Conservation (phyloP, 345 rosid genomes). For the Rhizophora mangle region DNA sequence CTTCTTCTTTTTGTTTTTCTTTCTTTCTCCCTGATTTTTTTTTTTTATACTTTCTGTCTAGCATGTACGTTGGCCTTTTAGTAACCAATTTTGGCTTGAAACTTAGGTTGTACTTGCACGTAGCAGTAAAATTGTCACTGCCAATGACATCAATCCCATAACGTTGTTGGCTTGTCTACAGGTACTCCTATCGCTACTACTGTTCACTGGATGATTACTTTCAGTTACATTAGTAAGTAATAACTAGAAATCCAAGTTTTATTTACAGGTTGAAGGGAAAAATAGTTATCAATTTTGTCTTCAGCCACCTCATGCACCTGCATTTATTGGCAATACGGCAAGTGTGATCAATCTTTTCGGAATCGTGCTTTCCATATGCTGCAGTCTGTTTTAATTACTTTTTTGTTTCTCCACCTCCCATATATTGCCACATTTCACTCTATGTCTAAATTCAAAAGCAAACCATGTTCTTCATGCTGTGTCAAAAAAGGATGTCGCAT, state of each 20-base stretch:
- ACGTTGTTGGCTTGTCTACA: conserved; percentile 76
- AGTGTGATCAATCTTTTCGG: conserved; percentile 16
- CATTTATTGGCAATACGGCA: conserved; percentile 92
- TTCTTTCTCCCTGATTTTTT: too few relatives aligned
- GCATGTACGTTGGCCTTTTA: neutral
- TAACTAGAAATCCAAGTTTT: neutral
- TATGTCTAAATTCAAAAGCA: neutral
- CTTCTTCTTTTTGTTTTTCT: too few relatives aligned
- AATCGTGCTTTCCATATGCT: neutral
- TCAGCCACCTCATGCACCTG: conserved; percentile 85
- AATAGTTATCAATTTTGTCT: conserved; percentile 85
- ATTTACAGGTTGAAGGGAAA: conserved; percentile 65
- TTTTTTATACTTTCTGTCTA: too few relatives aligned
- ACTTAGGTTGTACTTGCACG: conserved; percentile 88
- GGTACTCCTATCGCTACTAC: conserved; percentile 35
- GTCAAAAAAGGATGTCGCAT: neutral
- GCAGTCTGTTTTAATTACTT: too few relatives aligned
- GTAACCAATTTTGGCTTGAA: conserved; percentile 13
- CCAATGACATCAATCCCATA: conserved; percentile 66
- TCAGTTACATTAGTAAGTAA: neutral
- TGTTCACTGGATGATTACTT: conserved; percentile 7
- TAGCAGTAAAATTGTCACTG: conserved; percentile 65
- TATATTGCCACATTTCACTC: neutral
- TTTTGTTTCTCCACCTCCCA: too few relatives aligned
- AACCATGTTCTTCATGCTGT: neutral